Conservation (phyloP, 805 yeast species). For the Jamesozyma gamospora region DNA sequence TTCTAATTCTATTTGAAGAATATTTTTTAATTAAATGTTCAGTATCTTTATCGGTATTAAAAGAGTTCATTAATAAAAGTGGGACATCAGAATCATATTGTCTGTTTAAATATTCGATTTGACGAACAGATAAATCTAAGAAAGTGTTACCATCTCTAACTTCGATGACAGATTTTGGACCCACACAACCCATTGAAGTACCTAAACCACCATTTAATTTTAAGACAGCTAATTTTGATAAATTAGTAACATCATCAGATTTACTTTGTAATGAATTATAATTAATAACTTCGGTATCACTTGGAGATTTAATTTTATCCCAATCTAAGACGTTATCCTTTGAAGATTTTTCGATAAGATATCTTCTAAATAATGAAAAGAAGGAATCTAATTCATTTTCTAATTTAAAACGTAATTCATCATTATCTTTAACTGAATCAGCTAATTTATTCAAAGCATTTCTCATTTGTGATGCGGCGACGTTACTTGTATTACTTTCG, state of each 20-base stretch:
- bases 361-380: constrained; percentile 87
- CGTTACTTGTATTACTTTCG: constrained; percentile 88
- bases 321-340: constrained; percentile 63
- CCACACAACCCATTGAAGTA: constrained; percentile 99
- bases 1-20: constrained; percentile 90
- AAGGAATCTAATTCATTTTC: constrained; percentile 83
- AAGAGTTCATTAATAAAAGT: constrained; percentile 92
- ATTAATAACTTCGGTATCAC: constrained; percentile 78
- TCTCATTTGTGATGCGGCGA: constrained; percentile 96
- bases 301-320: constrained; percentile 93
- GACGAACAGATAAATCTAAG: constrained; percentile 90
- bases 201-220: constrained; percentile 98
- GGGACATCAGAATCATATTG: constrained; percentile 90
- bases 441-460: constrained; percentile 84
- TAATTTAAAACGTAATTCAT: constrained; percentile 44
- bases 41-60: constrained; percentile 90
- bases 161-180: constrained; percentile 89
- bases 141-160: constrained; percentile 98
- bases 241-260: constrained; percentile 32
- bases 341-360: constrained; percentile 78
- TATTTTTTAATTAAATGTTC: constrained; percentile 92
- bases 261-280: constrained; percentile 38
- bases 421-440: constrained; percentile 57
- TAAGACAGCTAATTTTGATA: constrained; percentile 84
- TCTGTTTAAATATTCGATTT: constrained; percentile 89